Conservation (phyloP, 441 rosid species). For the Populus hybrid region DNA sequence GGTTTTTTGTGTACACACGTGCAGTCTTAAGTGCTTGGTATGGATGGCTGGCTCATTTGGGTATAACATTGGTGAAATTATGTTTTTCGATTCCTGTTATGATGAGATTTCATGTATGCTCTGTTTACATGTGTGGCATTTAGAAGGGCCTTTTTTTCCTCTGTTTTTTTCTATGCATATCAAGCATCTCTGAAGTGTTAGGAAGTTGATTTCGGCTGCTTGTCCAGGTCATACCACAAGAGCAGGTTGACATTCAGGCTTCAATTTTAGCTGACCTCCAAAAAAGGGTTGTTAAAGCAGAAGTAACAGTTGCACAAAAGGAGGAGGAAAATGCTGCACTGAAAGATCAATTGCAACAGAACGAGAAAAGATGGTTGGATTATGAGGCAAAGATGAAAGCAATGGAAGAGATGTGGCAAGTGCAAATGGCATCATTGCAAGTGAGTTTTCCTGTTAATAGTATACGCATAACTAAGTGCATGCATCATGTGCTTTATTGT, state of each 20-base stretch:
- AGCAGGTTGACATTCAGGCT: conserved; percentile 48
- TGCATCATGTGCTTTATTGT: background rate
- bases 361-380: conserved; percentile 71
- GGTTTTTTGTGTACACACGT: background rate
- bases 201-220: conserved; percentile 16
- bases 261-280: conserved; percentile 67
- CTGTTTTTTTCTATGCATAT: background rate
- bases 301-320: conserved; percentile 60
- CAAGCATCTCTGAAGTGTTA: conserved; percentile 8
- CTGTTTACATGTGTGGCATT: background rate
- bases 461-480: background rate
- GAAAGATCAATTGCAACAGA: conserved; percentile 65
- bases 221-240: conserved; percentile 50
- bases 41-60: background rate
- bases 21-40: background rate
- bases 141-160: background rate
- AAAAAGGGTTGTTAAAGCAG: conserved; percentile 62
- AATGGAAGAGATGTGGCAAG: conserved; percentile 93
- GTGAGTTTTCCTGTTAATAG: conserved; percentile 31
- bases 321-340: conserved; percentile 77
- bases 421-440: conserved; percentile 82
- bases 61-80: background rate
- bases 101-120: background rate
- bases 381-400: conserved; percentile 84
- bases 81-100: background rate